These are phyloP conservation scores for Mimosa bimucronata DNA, from an alignment of 306 rosid genomes.

Conservation along the genomic window DNA sequence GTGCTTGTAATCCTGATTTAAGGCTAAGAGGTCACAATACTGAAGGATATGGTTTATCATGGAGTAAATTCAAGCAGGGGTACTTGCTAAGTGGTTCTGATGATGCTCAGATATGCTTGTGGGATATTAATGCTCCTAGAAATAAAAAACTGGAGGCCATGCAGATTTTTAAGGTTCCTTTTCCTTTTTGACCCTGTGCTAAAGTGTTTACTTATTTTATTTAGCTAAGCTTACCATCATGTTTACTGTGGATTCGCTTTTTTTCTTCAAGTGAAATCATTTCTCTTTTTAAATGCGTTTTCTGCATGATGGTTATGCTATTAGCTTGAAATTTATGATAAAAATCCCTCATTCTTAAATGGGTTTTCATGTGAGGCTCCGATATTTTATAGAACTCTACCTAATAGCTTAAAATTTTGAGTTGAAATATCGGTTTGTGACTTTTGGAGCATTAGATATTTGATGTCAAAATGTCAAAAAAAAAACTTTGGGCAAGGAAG, in stretches of 20 bases:
- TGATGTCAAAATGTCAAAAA: too few relatives aligned
- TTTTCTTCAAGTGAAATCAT: neutral
- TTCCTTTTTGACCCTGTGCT: neutral
- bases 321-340: neutral
- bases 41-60: conserved; percentile 94
- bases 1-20: conserved; percentile 90
- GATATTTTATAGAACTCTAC: neutral
- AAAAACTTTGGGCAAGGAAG: too few relatives aligned
- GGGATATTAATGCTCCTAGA: conserved; percentile 92
- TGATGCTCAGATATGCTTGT: conserved; percentile 97
- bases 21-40: conserved; percentile 90
- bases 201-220: neutral
- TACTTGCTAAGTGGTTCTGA: conserved; percentile 95
- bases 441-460: neutral
- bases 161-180: conserved; percentile 80
- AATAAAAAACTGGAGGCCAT: conserved; percentile 78
- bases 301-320: neutral
- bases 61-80: conserved; percentile 94
- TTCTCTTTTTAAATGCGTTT: neutral
- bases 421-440: neutral
- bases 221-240: neutral
- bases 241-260: neutral
- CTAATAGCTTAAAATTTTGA: neutral
- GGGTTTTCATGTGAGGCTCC: neutral
- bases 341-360: neutral